phyloP scores from a whole-genome alignment of 257 asterid species.

The Ajuga chamaepitys region DNA sequence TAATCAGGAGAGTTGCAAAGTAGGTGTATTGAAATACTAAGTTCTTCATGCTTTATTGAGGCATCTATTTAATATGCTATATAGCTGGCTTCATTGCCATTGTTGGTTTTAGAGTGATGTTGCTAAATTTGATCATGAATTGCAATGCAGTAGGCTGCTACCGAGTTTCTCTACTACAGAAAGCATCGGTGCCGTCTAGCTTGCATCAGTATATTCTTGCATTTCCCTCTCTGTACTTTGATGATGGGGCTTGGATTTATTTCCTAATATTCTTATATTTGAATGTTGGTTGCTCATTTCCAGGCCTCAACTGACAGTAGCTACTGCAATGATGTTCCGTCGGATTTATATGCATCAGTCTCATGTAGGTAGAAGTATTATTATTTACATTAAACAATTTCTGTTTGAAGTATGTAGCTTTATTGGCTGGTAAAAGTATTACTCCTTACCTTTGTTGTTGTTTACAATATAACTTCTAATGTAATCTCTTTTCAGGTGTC shows the following conservation, averaged over 20 bases:
- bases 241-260: neutral
- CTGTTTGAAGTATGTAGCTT: too few species aligned
- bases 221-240: neutral
- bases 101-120: slow-evolving; percentile 60
- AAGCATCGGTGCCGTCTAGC: slow-evolving; percentile 74
- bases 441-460: too few species aligned
- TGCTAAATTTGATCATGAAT: slow-evolving; percentile 88
- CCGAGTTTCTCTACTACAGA: slow-evolving; percentile 96
- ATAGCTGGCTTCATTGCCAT: neutral
- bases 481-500: too few species aligned
- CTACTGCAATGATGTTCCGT: too few species aligned
- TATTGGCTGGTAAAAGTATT: too few species aligned
- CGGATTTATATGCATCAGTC: too few species aligned
- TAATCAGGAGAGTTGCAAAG: slow-evolving; percentile 91
- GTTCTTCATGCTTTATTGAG: neutral
- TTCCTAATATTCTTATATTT: too few species aligned
- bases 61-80: neutral
- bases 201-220: neutral
- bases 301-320: too few species aligned
- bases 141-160: slow-evolving; percentile 98
- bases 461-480: too few species aligned
- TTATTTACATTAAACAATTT: too few species aligned
- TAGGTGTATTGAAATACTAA: slow-evolving; percentile 33
- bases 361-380: too few species aligned
- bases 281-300: too few species aligned